phyloP scores from a whole-genome alignment of 2,329 filamentous ascomycete species.

The Tolypocladium ovalisporum region DNA sequence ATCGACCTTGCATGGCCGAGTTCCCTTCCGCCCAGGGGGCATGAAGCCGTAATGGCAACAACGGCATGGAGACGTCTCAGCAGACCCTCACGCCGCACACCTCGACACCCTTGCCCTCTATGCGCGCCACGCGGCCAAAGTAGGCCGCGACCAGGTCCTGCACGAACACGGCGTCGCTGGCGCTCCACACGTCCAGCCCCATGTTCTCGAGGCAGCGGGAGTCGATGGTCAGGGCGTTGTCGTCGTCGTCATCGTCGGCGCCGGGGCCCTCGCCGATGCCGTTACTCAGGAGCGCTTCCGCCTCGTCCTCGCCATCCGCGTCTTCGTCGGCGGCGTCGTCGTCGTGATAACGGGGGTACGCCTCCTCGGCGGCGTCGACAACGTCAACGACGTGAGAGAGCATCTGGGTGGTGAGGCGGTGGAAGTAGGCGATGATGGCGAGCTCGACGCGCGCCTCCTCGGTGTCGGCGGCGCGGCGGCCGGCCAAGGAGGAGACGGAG shows the following conservation, averaged over 20 bases:
- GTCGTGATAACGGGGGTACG: conserved; percentile 20
- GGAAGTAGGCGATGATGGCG: conserved; percentile 70
- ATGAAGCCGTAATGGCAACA: no score
- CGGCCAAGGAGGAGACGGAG: conserved; percentile 34
- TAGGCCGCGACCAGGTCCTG: conserved; percentile 51
- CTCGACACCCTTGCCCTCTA: conserved; percentile 60
- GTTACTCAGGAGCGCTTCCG: conserved; percentile 11
- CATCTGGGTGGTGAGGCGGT: conserved; percentile 59
- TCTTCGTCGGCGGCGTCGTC: conserved; percentile 25
- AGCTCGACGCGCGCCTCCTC: conserved; percentile 49
- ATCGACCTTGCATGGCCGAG: background rate
- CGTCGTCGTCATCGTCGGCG: conserved; percentile 25
- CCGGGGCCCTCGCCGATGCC: conserved; percentile 15
- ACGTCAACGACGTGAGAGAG: conserved; percentile 52
- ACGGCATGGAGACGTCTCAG: conserved; percentile 21
- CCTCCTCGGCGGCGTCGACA: conserved; percentile 38
- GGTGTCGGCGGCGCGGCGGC: conserved; percentile 20
- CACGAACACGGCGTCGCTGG: conserved; percentile 58
- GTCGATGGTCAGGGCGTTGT: conserved; percentile 40
- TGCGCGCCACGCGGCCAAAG: conserved; percentile 51
- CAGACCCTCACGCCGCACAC: conserved; percentile 66
- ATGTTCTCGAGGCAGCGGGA: conserved; percentile 57
- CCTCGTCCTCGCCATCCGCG: conserved; percentile 13
- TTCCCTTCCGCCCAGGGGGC: background rate
- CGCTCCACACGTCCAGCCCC: conserved; percentile 72